A percentile compares a stretch with the other conserved stretches of the same genome.
These are phyloP conservation scores for Trichoderma citrinoviride DNA, from an alignment of 2,329 filamentous ascomycete species.

Conservation along the genomic window DNA sequence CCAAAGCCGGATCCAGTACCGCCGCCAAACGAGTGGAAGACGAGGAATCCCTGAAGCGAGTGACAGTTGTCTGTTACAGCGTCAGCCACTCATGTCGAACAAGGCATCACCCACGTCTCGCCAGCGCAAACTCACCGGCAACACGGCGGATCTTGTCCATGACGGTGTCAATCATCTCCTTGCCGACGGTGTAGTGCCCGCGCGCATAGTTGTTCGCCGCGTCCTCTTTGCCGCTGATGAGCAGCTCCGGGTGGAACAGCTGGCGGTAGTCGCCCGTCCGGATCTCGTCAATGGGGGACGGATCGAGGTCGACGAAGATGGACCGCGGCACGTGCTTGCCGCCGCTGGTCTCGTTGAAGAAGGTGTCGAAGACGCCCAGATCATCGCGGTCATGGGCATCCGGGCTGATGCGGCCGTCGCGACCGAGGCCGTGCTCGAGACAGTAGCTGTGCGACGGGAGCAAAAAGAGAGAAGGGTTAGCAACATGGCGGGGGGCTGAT, in stretches of 20 bases:
- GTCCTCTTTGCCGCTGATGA: conserved; percentile 74
- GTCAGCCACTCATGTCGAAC: conserved; percentile 18
- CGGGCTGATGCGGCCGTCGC: conserved; percentile 63
- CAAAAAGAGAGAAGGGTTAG: conserved; percentile 13
- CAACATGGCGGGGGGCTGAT: conserved; percentile 25
- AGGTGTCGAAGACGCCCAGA: conserved; percentile 66
- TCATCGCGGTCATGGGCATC: conserved; percentile 59
- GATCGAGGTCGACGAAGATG: conserved; percentile 70
- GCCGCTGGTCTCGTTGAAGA: conserved; percentile 69
- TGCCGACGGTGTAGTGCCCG: conserved; percentile 74
- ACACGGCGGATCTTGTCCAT: conserved; percentile 69
- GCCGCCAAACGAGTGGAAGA: conserved; percentile 73
- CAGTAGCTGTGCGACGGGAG: conserved; percentile 54
- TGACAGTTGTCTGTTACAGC: conserved; percentile 62
- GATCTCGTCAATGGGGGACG: conserved; percentile 72
- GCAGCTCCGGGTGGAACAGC: conserved; percentile 69
- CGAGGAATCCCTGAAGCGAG: conserved; percentile 69
- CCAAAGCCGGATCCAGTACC: conserved; percentile 72
- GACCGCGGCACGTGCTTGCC: conserved; percentile 72
- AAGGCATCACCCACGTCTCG: not conserved
- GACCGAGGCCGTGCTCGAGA: conserved; percentile 67
- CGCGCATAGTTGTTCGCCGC: conserved; percentile 75
- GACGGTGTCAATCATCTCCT: conserved; percentile 71
- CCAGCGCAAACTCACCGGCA: conserved; percentile 50
- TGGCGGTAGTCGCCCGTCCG: conserved; percentile 65